Conservation (phyloP, 768 basidiomycete species). For the Suillus fuscotomentosus region DNA sequence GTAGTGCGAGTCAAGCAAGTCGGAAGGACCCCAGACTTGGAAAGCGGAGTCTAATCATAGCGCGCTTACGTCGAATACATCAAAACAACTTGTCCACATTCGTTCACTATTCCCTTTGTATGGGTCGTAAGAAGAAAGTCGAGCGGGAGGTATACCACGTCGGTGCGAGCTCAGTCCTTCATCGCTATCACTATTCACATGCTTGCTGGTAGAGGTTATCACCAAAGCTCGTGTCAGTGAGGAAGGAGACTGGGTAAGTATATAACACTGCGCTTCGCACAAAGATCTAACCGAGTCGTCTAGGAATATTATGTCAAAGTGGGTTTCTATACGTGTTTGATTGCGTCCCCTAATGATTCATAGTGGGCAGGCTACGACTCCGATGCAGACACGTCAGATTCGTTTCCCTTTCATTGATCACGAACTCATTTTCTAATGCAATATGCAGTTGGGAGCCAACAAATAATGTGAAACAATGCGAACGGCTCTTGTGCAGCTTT, state of each 20-base stretch:
- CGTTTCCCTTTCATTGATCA: not conserved
- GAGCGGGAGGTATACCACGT: conserved; percentile 45
- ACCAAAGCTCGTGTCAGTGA: conserved; percentile 53
- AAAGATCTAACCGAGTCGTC: not conserved
- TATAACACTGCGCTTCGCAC: not conserved
- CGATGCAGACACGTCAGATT: conserved; percentile 51
- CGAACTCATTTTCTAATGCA: not conserved
- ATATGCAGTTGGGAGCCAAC: conserved; percentile 68
- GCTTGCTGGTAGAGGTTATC: conserved; percentile 51
- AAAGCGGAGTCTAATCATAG: not conserved
- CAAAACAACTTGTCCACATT: not conserved
- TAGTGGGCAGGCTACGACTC: conserved; percentile 70
- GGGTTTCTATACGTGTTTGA: not conserved
- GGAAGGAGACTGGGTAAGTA: conserved; percentile 52
- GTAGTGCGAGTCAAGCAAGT: not conserved
- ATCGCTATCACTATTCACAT: not conserved
- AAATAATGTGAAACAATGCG: conserved; percentile 55
- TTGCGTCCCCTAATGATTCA: conserved; percentile 6
- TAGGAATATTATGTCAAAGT: conserved; percentile 76
- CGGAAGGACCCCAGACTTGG: not conserved
- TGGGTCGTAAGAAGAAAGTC: conserved; percentile 26
- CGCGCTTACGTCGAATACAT: not conserved
- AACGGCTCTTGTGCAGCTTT: conserved; percentile 60
- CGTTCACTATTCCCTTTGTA: conserved; percentile 6
- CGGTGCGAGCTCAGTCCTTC: conserved; percentile 31